A percentile compares a stretch with the other conserved stretches of the same genome.
Evolutionary conservation across 192 early-diverging fungal genomes (phyloP).

Genomic region (Rhizophagus sp.): DNA sequence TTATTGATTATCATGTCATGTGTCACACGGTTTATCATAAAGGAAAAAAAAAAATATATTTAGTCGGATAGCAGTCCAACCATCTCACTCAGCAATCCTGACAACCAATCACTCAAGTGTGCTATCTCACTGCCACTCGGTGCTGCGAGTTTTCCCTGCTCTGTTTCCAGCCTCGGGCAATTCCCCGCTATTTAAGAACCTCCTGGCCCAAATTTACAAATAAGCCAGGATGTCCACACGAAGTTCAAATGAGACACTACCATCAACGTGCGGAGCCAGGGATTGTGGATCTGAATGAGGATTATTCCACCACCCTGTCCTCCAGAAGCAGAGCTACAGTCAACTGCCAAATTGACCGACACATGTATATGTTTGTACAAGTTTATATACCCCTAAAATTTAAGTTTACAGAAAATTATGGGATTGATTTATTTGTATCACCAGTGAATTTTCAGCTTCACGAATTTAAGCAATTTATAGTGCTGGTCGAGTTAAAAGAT

Average conservation of each 20-base stretch:
- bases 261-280: slow-evolving; percentile 32
- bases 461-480: no score
- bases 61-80: slow-evolving; percentile 6
- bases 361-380: neutral
- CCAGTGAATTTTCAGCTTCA: no score
- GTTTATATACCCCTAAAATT: neutral
- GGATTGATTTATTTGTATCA: neutral
- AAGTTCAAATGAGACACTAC: slow-evolving; percentile 46
- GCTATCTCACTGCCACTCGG: slow-evolving; percentile 44
- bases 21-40: neutral
- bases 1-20: neutral
- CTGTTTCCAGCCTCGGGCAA: slow-evolving; percentile 49
- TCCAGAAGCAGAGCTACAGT: slow-evolving; percentile 30
- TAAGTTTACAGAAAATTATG: neutral
- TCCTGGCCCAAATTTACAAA: slow-evolving; percentile 37
- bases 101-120: slow-evolving; percentile 38
- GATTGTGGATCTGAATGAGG: slow-evolving; percentile 11
- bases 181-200: slow-evolving; percentile 42
- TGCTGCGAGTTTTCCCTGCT: slow-evolving; percentile 52
- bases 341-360: slow-evolving; percentile 25
- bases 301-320: slow-evolving; percentile 26
- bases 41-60: neutral
- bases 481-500: no score
- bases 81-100: slow-evolving; percentile 21
- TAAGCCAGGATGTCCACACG: slow-evolving; percentile 42